Percentiles rank a stretch among this genome's conserved stretches.
Conservation (phyloP, 768 basidiomycete genomes). For the Suillus subaureus region DNA sequence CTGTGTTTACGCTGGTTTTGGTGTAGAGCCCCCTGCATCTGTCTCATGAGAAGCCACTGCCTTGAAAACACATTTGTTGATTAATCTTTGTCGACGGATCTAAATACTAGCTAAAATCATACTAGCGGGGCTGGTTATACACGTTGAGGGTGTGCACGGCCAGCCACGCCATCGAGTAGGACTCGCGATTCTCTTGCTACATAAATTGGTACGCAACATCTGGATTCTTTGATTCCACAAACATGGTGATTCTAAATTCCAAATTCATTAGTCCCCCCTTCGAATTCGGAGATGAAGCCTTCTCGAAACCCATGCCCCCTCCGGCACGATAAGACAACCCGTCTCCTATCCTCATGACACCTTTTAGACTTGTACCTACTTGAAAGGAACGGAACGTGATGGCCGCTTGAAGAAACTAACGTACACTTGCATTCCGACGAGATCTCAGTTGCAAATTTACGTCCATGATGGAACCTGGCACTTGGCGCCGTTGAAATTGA, state of each 20-base stretch:
- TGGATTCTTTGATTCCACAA: neutral
- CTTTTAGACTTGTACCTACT: neutral
- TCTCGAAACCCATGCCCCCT: neutral
- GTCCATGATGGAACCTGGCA: neutral
- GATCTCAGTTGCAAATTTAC: neutral
- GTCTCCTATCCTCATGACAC: neutral
- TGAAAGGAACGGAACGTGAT: neutral
- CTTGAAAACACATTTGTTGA: neutral
- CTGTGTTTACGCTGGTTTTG: neutral
- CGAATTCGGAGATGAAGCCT: neutral
- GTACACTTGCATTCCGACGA: neutral
- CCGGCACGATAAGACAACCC: neutral
- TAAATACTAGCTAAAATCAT: neutral
- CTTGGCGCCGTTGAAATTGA: neutral
- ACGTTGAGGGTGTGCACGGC: neutral
- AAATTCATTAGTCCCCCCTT: neutral
- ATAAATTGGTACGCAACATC: neutral
- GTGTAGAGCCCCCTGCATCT: neutral
- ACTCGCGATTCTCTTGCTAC: neutral
- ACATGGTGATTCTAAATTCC: neutral
- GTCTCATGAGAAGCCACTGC: neutral
- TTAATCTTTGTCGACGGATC: neutral
- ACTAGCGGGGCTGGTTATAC: neutral
- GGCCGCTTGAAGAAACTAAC: neutral
- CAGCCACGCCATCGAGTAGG: neutral